Conservation (phyloP, 345 rosid species). For the Eutrema japonicum region DNA sequence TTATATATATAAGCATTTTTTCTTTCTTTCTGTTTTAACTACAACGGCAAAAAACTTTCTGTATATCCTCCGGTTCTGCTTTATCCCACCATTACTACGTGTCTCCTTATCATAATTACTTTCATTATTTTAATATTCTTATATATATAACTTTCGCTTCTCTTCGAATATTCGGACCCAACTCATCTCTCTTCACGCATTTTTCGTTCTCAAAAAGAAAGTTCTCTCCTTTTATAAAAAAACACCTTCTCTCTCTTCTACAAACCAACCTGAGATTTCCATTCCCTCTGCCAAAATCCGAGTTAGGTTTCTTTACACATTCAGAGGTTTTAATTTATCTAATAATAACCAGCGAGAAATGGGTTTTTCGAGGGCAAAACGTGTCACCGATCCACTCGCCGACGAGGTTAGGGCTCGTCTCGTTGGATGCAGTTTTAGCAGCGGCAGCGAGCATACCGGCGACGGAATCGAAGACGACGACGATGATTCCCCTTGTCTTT, state of each 20-base stretch:
- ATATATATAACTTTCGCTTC: slow-evolving; percentile 19
- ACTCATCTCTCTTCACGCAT: slow-evolving; percentile 12
- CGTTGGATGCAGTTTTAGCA: slow-evolving; percentile 56
- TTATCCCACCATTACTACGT: slow-evolving; percentile 42
- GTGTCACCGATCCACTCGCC: slow-evolving; percentile 64
- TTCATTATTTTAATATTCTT: not conserved
- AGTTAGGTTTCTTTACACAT: not conserved
- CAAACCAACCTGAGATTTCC: not conserved
- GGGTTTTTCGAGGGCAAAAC: slow-evolving; percentile 49
- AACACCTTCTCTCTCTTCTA: not conserved
- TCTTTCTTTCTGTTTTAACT: no score
- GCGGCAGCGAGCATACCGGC: slow-evolving; percentile 82
- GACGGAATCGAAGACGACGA: slow-evolving; percentile 44
- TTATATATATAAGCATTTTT: no score
- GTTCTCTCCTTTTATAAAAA: slow-evolving; percentile 27
- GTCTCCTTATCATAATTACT: slow-evolving; percentile 20
- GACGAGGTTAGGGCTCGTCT: slow-evolving; percentile 71
- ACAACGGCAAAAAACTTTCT: not conserved
- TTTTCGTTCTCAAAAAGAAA: slow-evolving; percentile 9
- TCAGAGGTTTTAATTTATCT: not conserved
- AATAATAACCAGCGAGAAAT: not conserved
- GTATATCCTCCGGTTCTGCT: slow-evolving; percentile 41
- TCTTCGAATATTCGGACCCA: slow-evolving; percentile 42
- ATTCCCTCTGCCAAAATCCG: not conserved
- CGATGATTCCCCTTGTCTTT: slow-evolving; percentile 66